Evolutionary conservation across 1,284 basidiomycete genomes (phyloP), one percentile per base, ranked within the genome.

Genomic region (Ceratobasidium sp.): DNA sequence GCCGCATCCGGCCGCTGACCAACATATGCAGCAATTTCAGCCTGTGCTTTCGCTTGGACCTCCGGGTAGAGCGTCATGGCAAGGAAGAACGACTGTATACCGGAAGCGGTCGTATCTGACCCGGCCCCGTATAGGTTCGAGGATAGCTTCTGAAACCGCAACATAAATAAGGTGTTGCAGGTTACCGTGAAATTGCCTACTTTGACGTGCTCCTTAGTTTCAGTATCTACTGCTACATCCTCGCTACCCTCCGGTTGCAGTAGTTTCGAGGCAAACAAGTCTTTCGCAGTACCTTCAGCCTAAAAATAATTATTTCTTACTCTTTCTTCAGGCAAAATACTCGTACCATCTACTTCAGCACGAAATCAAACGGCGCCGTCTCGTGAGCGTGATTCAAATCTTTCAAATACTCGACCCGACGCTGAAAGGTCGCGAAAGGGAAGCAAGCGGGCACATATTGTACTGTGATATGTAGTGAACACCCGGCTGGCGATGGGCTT

Each of bases 61-160:
- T 85, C 82, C 0, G 85, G 86, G 76, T 83, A 81, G 8, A 82
- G 78, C 2, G 81, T 71, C 81, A 85, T 82, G 1, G 82, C 82
- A 42, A 82, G 77, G 74, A 82, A 78, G 54, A 81, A 80, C n/a
- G 33, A 61, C 60, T 61, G 33, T 20, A 61, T 28, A 3, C 33
- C 33, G 11, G 60, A 35, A 20, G 39, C 60, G 8, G 60, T 61
- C 10, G 60, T n/a, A n/a, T n/a, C n/a, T n/a, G n/a, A n/a, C n/a
- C n/a, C n/a, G n/a, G n/a, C n/a, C n/a, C n/a, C n/a, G 26, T 61
- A 61, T 11, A 61, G 35, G 20, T 28, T 61, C 15, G 33, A 35
- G 6, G 60, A 28, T 5, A 61, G 5, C 13, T 35, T 61, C 60
- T 61, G n/a, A n/a, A n/a, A n/a, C n/a, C n/a, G n/a, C n/a, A n/a